phyloP scores from a whole-genome alignment of 1,284 basidiomycete genomes.

The Marasmius oreades region DNA sequence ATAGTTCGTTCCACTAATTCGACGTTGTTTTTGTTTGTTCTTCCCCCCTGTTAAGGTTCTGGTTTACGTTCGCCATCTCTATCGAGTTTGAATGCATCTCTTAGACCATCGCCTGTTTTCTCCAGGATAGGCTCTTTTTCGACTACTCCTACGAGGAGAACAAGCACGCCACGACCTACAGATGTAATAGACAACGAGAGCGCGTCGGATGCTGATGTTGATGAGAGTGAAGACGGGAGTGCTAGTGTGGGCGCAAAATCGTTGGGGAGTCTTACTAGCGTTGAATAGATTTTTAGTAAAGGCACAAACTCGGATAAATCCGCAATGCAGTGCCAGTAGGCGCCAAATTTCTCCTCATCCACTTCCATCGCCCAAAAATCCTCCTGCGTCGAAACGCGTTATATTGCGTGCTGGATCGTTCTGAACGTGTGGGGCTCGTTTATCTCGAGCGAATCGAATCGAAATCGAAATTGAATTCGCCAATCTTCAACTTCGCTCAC shows the following conservation, averaged over 20 bases:
- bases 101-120: background rate
- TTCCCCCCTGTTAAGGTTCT: too few relatives aligned
- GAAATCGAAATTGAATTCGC: too few relatives aligned
- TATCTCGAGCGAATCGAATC: too few relatives aligned
- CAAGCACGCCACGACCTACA: background rate
- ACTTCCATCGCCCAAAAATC: too few relatives aligned
- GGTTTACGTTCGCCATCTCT: background rate
- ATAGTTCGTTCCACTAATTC: constrained; percentile 9
- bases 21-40: background rate
- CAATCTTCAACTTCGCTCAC: too few relatives aligned
- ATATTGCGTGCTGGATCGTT: too few relatives aligned
- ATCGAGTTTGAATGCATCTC: background rate
- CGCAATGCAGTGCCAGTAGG: background rate
- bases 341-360: too few relatives aligned
- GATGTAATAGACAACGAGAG: constrained; percentile 1
- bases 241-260: constrained; percentile 43
- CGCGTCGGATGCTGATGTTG: constrained; percentile 23
- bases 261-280: constrained; percentile 54
- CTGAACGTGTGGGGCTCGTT: too few relatives aligned
- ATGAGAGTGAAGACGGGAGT: constrained; percentile 23
- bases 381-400: too few relatives aligned
- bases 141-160: background rate
- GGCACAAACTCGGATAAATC: background rate
- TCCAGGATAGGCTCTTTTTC: background rate
- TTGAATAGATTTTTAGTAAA: constrained; percentile 37